A percentile compares a stretch with the other conserved stretches of the same genome.
Evolutionary conservation across 257 asterid genomes (phyloP).

Genomic region (Primulina eburnea): DNA sequence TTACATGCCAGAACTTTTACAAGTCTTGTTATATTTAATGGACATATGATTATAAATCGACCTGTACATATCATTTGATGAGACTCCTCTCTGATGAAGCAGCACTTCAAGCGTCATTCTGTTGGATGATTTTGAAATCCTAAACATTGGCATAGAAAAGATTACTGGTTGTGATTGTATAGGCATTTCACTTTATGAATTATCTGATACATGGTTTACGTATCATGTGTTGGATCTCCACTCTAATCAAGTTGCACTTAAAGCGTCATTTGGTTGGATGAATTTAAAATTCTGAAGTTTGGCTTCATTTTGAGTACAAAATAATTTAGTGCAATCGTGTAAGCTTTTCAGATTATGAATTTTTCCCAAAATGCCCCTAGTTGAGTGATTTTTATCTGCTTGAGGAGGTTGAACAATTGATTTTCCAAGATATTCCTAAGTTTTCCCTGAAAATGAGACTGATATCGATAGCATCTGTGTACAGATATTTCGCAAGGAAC

Average conservation of each 20-base stretch:
- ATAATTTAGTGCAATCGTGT: background rate
- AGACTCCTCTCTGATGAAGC: conserved; percentile 6
- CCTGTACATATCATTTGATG: conserved; percentile 17
- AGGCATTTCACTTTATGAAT: background rate
- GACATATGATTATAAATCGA: conserved; percentile 5
- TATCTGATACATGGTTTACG: background rate
- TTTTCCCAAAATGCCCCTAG: background rate
- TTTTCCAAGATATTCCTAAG: background rate
- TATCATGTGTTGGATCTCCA: conserved; percentile 4
- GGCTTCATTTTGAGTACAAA: background rate
- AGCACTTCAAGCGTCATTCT: background rate
- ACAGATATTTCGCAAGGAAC: conserved; percentile 90
- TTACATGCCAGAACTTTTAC: background rate
- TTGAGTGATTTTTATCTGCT: conserved; percentile 3
- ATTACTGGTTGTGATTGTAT: background rate
- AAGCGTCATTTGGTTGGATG: background rate
- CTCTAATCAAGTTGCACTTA: background rate
- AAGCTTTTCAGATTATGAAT: background rate
- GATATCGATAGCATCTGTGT: conserved; percentile 28
- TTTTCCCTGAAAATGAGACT: conserved; percentile 27
- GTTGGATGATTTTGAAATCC: background rate
- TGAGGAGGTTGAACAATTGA: background rate
- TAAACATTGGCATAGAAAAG: background rate
- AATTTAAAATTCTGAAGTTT: background rate
- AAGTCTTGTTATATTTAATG: background rate